Conservation (phyloP, 345 rosid genomes). For the Pistacia integerrima region DNA sequence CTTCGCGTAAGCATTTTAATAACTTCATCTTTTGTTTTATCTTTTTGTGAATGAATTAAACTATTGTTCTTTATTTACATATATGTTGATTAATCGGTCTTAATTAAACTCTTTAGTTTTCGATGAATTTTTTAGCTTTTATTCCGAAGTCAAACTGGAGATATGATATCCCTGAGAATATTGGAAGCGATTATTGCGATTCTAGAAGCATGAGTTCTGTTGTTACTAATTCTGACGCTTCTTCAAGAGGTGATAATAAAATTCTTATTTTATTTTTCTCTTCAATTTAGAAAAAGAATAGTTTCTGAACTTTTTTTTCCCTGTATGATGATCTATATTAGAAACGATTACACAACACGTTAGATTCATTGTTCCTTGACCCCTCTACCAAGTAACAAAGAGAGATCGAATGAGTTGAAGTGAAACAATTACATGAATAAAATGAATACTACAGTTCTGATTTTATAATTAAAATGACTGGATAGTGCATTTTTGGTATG, state of each 20-base stretch:
- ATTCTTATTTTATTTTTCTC: slow-evolving; percentile 17
- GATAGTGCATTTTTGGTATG: neutral
- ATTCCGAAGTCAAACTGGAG: slow-evolving; percentile 35
- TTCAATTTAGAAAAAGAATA: neutral
- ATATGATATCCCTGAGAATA: slow-evolving; percentile 11
- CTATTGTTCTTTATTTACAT: neutral
- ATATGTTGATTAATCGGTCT: neutral
- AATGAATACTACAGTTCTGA: neutral
- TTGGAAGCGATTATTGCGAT: slow-evolving; percentile 5
- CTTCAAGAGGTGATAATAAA: slow-evolving; percentile 19
- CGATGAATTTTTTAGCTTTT: slow-evolving; percentile 34
- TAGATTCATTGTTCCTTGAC: neutral
- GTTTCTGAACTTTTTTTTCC: neutral
- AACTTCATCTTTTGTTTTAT: no score
- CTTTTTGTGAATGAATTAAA: neutral
- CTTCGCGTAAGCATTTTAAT: slow-evolving; percentile 60
- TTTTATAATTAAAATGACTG: neutral
- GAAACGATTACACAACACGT: neutral
- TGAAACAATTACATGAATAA: neutral
- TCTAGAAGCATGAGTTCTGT: slow-evolving; percentile 12
- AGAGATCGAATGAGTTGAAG: neutral
- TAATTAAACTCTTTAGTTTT: neutral
- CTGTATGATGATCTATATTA: neutral
- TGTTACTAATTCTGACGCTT: slow-evolving; percentile 7
- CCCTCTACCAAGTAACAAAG: neutral